Conservation (phyloP, 2,329 filamentous ascomycete genomes). For the Pseudocercospora ulei region DNA sequence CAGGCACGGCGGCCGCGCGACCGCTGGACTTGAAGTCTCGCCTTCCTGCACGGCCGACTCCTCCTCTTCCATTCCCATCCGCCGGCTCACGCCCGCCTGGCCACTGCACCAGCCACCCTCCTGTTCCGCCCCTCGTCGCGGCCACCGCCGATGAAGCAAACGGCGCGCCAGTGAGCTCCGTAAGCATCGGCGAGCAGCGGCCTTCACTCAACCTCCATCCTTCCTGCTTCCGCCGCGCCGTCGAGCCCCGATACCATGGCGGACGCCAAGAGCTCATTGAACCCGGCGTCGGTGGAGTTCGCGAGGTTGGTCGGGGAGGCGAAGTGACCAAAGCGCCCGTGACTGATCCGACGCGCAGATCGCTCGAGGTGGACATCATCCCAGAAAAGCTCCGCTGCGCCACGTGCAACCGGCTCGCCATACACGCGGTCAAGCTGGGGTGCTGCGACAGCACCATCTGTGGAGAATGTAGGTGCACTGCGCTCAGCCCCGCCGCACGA, state of each 20-base stretch:
- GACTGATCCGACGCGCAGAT: slow-evolving; percentile 44
- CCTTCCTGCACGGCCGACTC: no score
- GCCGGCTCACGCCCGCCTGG: no score
- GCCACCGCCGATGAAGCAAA: slow-evolving; percentile 14
- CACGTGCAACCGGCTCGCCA: slow-evolving; percentile 78
- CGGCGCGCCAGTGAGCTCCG: slow-evolving; percentile 7
- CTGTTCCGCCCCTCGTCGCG: not conserved
- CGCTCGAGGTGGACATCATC: slow-evolving; percentile 70
- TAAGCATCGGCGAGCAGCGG: slow-evolving; percentile 17
- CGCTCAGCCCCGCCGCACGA: slow-evolving; percentile 8
- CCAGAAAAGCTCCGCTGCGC: slow-evolving; percentile 95
- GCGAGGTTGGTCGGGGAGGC: slow-evolving; percentile 10
- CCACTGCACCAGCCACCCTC: not conserved
- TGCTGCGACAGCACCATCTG: slow-evolving; percentile 96
- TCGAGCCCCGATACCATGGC: slow-evolving; percentile 9
- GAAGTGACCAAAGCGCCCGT: not conserved
- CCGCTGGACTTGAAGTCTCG: no score
- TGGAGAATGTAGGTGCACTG: slow-evolving; percentile 59
- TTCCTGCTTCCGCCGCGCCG: not conserved
- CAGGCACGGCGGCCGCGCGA: no score
- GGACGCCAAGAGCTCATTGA: slow-evolving; percentile 10
- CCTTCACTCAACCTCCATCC: slow-evolving; percentile 2
- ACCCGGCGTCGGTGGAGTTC: slow-evolving; percentile 16
- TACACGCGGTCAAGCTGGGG: slow-evolving; percentile 82
- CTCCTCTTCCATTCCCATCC: no score